These are phyloP conservation scores for Chlorencoelia australis DNA, from an alignment of 2,329 filamentous ascomycete species.

Conservation along the genomic window DNA sequence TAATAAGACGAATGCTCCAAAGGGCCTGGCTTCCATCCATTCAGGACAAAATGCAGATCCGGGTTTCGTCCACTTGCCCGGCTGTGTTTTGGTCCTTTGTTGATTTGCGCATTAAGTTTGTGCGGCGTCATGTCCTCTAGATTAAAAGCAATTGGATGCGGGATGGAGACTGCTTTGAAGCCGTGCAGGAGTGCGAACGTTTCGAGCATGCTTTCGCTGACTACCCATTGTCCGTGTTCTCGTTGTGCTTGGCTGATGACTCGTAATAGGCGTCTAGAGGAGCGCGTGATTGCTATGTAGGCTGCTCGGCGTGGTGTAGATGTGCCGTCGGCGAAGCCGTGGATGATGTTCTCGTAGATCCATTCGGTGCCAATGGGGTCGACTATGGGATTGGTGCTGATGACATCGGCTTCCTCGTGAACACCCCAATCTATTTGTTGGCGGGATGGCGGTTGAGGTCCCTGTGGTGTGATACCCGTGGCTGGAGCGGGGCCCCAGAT, in stretches of 20 bases:
- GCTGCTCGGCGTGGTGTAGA: constrained; percentile 72
- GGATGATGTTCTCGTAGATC: constrained; percentile 53
- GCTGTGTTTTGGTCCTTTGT: no score
- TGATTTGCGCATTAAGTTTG: no score
- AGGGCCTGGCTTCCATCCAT: no score
- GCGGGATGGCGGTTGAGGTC: constrained; percentile 50
- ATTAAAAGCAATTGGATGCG: no score
- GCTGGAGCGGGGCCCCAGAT: constrained; percentile 55
- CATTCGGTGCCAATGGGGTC: no score
- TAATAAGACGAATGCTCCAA: no score
- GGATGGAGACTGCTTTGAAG: constrained; percentile 66
- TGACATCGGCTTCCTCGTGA: constrained; percentile 64
- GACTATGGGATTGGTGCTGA: constrained; percentile 58
- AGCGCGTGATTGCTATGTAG: constrained; percentile 58
- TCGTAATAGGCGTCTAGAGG: constrained; percentile 67
- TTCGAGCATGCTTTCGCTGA: constrained; percentile 71
- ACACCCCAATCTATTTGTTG: constrained; percentile 68
- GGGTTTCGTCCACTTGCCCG: no score
- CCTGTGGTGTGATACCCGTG: constrained; percentile 49
- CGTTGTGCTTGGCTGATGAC: no score
- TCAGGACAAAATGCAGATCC: no score
- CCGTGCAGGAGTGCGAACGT: constrained; percentile 66
- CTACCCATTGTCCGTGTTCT: no score
- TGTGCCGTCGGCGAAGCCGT: constrained; percentile 57
- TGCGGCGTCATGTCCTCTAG: no score